Base-by-base conservation (phyloP, 176 grass and related monocot species). In the Oropetium thomaeum region DNA sequence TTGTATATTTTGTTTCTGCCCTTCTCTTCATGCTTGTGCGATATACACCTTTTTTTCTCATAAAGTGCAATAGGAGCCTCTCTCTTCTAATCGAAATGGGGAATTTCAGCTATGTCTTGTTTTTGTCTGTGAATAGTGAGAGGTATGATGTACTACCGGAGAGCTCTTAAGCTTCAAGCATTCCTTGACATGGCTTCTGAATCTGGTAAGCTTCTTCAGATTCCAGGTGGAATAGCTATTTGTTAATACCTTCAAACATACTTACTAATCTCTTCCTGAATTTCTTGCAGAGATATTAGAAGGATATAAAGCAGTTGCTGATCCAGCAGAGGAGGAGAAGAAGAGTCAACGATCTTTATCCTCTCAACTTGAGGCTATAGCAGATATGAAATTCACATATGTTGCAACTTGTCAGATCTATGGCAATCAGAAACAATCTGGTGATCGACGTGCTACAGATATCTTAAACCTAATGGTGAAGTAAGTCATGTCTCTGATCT, bases 181-280 rank as follows among this genome's bases (percentile, higher is more conserved):
- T 97, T 97, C 70, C 93, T 97, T 83, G 93, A 97, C 82, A 97
- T 92, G 93, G 93, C 93, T 90, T 84, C 87, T 83, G 90, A 97
- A 89, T 88, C 81, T 79, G 93, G 87, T 93, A 79, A 74, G 42
- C 45, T 79, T 62, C 44, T 82, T 87, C 30, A 61, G 22, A 25
- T 54, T 74, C 28, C 37, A 55, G 31, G 15, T 64, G 57, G 17
- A 81, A 31, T 17, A 58, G 68, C 29, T 44, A 23, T 70, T 60
- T 69, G 11, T 45, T 69, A 40, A 11, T 73, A 44, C 17, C 31
- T 80, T 78, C 48, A 43, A 62, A 86, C 65, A 42, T 35, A 10
- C 22, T 74, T 75, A 25, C 12, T 78, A 42, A 71, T 49, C 59
- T 66, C 55, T 58, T 63, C 48, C 25, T 71, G 29, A 52, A 67